Evolutionary conservation across 805 yeast genomes (phyloP).

Genomic region (Kazachstania africana): DNA sequence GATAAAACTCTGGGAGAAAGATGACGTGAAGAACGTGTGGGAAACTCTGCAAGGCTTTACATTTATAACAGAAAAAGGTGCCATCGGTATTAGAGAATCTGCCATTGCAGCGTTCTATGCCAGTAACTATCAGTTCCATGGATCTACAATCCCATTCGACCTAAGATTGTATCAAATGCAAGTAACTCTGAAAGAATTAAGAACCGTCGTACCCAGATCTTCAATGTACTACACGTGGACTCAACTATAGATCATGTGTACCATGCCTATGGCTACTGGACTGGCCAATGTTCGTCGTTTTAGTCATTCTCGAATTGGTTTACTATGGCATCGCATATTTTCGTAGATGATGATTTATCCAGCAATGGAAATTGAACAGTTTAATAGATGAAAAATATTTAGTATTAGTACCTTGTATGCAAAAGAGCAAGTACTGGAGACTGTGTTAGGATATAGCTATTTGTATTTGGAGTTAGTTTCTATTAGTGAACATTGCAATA

Average conservation of each 20-base stretch:
- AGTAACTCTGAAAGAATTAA: conserved; percentile 39
- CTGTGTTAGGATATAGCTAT: too few species aligned
- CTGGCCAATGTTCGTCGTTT: too few species aligned
- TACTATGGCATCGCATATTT: too few species aligned
- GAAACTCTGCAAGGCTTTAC: conserved; percentile 50
- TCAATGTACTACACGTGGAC: conserved; percentile 26
- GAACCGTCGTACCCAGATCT: conserved; percentile 22
- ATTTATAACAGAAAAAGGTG: conserved; percentile 37
- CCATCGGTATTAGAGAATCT: conserved; percentile 32
- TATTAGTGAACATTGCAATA: too few species aligned
- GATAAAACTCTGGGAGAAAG: conserved; percentile 47
- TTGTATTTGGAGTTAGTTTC: too few species aligned
- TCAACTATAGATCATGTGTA: conserved; percentile 20
- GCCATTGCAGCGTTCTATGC: conserved; percentile 29
- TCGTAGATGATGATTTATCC: too few species aligned
- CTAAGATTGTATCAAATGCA: conserved; percentile 41
- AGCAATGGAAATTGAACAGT: too few species aligned
- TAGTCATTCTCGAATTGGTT: too few species aligned
- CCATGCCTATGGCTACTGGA: too few species aligned
- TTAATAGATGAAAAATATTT: too few species aligned
- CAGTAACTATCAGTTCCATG: conserved; percentile 30
- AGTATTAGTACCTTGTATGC: too few species aligned
- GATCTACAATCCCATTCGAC: conserved; percentile 28
- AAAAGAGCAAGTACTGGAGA: too few species aligned
- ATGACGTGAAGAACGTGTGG: conserved; percentile 61